Evolutionary conservation across 345 rosid genomes (phyloP), one percentile per base, ranked within the genome.

Genomic region (Boechera divaricarpa): DNA sequence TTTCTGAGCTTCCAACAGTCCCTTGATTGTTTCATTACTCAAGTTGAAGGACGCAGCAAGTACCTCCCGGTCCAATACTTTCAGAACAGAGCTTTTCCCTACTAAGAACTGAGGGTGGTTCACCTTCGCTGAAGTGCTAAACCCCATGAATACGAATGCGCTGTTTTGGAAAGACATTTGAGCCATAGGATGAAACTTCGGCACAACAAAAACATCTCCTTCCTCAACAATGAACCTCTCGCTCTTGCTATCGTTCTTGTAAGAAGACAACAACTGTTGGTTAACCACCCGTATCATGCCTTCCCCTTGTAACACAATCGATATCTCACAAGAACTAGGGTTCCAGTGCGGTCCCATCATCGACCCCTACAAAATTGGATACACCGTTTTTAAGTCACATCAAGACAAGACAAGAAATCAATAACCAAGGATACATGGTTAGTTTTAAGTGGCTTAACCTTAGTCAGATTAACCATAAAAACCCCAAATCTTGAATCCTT

Each of bases 311-410:
- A 95, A 16, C 57, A 87, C 98, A 47, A 91, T 45, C 18, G 89
- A 85, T 67, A 92, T 82, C 86, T 92, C 99, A 1, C 81, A 83
- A 1, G 90, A 96, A 65, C 62, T 78, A 12, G 96, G 96, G 73
- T 91, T 92, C 99, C 99, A 95, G 28, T 91, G 99, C 6, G 97
- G 99, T 26, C 86, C 99, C 93, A 92, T 84, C 90, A 95, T 91
- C 4, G 96, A 88, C 24, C 98, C 98, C 99, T 94, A 64, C 0
- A 62, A 18, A 33, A 62, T 41, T 21, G 67, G 1, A 68, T 4
- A 16, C 31, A 67, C 35, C 0, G 26, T 18, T 10, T 16, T 56
- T 7, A 21, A 28, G 69, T 42, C 57, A 11, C 26, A 32, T 76
- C 28, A 36, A 31, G 7, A 62, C 9, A 29, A 58, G 1, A 57